phyloP scores from a whole-genome alignment of 2,329 filamentous ascomycete species.

The Xylariaceae sp. region DNA sequence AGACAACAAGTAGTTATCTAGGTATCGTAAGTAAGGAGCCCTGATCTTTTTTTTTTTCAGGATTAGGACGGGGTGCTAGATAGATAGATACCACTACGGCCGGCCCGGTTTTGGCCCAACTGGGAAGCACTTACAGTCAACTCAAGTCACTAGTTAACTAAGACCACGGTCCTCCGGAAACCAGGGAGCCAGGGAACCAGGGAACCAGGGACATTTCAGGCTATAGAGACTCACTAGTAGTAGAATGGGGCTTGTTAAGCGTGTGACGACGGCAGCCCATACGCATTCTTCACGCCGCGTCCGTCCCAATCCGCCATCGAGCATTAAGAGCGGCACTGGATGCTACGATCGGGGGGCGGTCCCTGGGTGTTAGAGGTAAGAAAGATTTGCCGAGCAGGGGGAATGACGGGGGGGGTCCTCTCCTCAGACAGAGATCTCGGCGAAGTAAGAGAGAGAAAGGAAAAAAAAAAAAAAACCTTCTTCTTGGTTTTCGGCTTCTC shows the following conservation, averaged over 20 bases:
- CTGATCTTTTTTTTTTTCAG: not conserved
- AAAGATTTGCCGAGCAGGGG: conserved; percentile 7
- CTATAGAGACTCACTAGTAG: conserved; percentile 16
- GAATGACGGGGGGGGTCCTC: not conserved
- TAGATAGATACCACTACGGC: conserved; percentile 4
- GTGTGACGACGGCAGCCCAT: conserved; percentile 32
- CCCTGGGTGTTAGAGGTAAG: not conserved
- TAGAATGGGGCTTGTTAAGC: conserved; percentile 24
- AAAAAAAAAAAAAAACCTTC: no score
- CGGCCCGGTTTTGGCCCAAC: conserved; percentile 13
- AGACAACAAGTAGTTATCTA: no score
- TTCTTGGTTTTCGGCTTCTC: no score
- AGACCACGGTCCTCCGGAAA: no score
- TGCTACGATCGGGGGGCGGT: not conserved
- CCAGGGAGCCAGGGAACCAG: not conserved
- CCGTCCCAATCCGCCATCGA: conserved; percentile 6
- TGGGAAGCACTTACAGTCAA: not conserved
- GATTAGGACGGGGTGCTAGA: not conserved
- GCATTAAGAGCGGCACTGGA: not conserved
- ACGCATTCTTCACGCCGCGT: conserved; percentile 20
- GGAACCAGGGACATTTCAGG: conserved; percentile 18
- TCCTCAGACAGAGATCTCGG: not conserved
- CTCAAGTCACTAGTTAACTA: no score
- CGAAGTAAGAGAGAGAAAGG: not conserved
- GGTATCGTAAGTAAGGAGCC: not conserved